phyloP scores from a whole-genome alignment of 208 protist genomes.

The Lotmaria passim region DNA sequence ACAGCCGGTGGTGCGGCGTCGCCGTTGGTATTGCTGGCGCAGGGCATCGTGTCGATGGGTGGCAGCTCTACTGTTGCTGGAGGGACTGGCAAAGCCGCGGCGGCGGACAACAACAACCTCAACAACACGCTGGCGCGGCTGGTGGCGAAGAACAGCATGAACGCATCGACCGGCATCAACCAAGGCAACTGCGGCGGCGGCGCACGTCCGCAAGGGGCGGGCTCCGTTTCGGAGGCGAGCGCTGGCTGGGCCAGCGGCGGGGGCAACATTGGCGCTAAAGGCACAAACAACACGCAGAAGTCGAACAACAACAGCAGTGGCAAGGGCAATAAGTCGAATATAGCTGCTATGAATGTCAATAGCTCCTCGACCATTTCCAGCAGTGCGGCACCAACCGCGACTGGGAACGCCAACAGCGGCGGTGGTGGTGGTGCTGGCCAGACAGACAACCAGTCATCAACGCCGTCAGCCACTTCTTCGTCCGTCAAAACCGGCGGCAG shows the following conservation, averaged over 20 bases:
- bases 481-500: neutral
- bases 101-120: neutral
- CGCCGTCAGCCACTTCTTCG: neutral
- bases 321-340: neutral
- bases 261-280: neutral
- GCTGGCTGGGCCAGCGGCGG: constrained; percentile 7
- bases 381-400: neutral
- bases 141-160: constrained; percentile 8
- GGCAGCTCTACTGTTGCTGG: neutral
- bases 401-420: neutral
- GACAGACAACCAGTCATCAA: neutral
- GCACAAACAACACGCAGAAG: neutral
- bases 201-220: constrained; percentile 8
- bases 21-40: constrained; percentile 13
- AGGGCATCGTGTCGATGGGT: constrained; percentile 14
- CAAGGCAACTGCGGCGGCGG: neutral
- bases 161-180: neutral
- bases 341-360: neutral
- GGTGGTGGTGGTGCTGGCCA: neutral
- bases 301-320: constrained; percentile 5
- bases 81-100: neutral
- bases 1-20: constrained; percentile 1
- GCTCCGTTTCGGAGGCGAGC: neutral
- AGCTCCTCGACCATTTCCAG: constrained; percentile 14
- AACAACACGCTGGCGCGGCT: constrained; percentile 20